Conservation (phyloP, 164 flowering plant species). For the Platanus orientalis region DNA sequence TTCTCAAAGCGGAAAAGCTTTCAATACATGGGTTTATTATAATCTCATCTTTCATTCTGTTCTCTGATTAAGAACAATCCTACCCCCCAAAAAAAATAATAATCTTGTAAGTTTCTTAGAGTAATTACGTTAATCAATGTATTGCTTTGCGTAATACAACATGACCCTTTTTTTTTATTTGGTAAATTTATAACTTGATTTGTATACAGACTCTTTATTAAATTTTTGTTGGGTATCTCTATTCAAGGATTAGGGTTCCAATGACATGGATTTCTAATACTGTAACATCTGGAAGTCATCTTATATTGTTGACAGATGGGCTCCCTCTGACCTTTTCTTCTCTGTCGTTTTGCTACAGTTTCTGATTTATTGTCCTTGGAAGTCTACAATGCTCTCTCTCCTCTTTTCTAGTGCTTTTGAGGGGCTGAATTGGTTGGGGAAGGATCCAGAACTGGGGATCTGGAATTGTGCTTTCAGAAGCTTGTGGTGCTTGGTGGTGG, state of each 20-base stretch:
- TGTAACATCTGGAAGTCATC: neutral
- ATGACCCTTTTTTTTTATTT: no score
- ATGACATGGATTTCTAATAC: no score
- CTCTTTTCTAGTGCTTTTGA: constrained; percentile 1
- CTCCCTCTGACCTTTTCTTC: neutral
- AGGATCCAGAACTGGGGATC: constrained; percentile 30
- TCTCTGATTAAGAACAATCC: no score
- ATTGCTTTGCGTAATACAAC: no score
- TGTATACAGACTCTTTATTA: neutral
- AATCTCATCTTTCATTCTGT: no score
- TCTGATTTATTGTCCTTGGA: constrained; percentile 2
- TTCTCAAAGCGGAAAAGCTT: no score
- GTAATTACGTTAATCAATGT: no score
- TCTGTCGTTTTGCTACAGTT: neutral
- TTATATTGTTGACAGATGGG: constrained; percentile 17
- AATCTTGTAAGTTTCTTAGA: no score
- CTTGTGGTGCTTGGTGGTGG: constrained; percentile 38
- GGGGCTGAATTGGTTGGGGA: constrained; percentile 31
- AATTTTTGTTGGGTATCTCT: neutral
- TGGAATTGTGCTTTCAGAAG: constrained; percentile 60
- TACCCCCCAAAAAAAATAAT: no score
- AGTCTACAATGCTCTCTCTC: neutral
- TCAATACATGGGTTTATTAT: no score
- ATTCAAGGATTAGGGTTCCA: neutral
- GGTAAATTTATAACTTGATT: no score